phyloP scores from a whole-genome alignment of 345 rosid genomes.

The Citrus glauca region DNA sequence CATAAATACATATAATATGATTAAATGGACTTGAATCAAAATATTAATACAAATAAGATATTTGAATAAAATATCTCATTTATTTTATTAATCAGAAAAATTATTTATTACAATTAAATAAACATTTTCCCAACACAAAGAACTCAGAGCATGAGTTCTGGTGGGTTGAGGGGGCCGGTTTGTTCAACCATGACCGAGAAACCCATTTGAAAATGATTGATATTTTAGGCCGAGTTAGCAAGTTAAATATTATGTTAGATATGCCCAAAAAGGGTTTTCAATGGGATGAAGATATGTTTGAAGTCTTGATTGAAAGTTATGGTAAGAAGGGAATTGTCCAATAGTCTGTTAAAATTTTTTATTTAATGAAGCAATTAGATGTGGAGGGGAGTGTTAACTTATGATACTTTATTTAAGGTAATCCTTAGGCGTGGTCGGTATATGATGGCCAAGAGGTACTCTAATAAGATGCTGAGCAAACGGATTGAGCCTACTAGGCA shows the following conservation, averaged over 20 bases:
- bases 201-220: constrained; percentile 69
- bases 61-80: too few relatives aligned
- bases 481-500: constrained; percentile 69
- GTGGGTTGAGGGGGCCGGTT: constrained; percentile 83
- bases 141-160: constrained; percentile 82
- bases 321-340: too few relatives aligned
- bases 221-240: constrained; percentile 60
- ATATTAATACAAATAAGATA: too few relatives aligned
- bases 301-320: constrained; percentile 30
- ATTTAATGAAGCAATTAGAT: constrained; percentile 73
- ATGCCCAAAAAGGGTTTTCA: constrained; percentile 82
- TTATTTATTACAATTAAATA: too few relatives aligned
- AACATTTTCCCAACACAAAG: too few relatives aligned
- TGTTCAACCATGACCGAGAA: constrained; percentile 71
- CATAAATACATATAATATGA: too few relatives aligned
- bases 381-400: constrained; percentile 67
- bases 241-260: constrained; percentile 73
- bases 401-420: constrained; percentile 68
- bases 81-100: too few relatives aligned
- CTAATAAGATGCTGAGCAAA: constrained; percentile 69
- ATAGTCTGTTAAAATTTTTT: constrained; percentile 51
- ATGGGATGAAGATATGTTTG: constrained; percentile 86
- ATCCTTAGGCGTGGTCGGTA: constrained; percentile 75
- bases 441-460: constrained; percentile 88
- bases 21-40: too few relatives aligned